Evolutionary conservation across 768 basidiomycete species (phyloP), one percentile per base, ranked within the genome.

Genomic region (Lactarius vividus): DNA sequence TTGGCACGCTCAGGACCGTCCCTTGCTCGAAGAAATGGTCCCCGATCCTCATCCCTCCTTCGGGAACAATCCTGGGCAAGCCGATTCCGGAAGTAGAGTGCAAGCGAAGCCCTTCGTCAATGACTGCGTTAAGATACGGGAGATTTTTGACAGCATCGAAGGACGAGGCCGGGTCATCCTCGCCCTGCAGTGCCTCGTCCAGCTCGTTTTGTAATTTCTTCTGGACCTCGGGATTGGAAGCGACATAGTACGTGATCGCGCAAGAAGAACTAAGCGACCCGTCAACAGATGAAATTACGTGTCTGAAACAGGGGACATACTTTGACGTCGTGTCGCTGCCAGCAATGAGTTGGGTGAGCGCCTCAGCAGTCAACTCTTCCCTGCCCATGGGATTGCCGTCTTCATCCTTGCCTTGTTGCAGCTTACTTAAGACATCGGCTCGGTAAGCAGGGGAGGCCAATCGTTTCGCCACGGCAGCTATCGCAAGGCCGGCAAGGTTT

Each of bases 321-420:
- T 96, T 97, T 55, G 94, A 94, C 0, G 95, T 96, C 1, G 94
- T 97, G 72, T 97, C 94, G 4, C 89, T 91, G 1, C 94, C 94
- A 7, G 92, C 92, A 69, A 95, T 94, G 20, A 95, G 82, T 57
- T 94, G 85, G 0, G 93, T 94, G 23, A 92, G 76, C 54, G 90
- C 89, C 78, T 97, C 95, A 0, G 94, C 94, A 1, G 93, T 96
- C 63, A 97, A 77, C 73, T 96, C 95, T 70, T 85, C 86, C 31
- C 82, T 81, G 0, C 89, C 86, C 89, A 97, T 88, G 1, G 82
- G 85, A 4, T 92, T 85, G 18, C 94, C 95, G n/a, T 83, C 79
- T 56, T 87, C 85, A 72, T 96, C 95, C 69, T 85, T 84, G 7
- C 87, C 92, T 46, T 82, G 78, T 72, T 93, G 89, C 2, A 97